Conservation (phyloP, 805 yeast genomes). For the Saccharomycopsis sp. region DNA sequence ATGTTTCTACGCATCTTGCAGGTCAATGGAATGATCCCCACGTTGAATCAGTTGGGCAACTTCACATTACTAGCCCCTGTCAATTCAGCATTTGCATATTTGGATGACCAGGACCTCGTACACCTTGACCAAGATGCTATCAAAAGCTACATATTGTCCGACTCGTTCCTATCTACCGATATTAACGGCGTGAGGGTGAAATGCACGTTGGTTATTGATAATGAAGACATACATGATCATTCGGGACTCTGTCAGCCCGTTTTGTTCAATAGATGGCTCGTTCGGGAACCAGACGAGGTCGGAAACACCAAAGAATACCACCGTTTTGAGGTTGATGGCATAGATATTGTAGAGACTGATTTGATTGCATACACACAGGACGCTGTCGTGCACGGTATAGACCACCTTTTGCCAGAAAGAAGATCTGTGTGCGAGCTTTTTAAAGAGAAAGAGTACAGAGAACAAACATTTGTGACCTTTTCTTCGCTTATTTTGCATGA, state of each 20-base stretch:
- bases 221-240: conserved; percentile 18
- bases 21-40: conserved; percentile 53
- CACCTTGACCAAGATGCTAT: conserved; percentile 27
- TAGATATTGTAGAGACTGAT: conserved; percentile 51
- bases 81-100: conserved; percentile 59
- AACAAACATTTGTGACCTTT: not conserved
- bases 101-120: conserved; percentile 9
- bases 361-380: conserved; percentile 53
- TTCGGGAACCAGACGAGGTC: not conserved
- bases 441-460: conserved; percentile 1
- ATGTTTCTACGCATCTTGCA: conserved; percentile 57
- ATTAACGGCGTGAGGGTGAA: conserved; percentile 25
- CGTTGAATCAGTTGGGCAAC: conserved; percentile 50
- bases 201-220: conserved; percentile 18
- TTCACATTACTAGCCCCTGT: conserved; percentile 77
- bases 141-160: conserved; percentile 32
- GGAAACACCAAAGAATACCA: conserved; percentile 27
- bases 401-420: conserved; percentile 35
- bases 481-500: conserved; percentile 12
- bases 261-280: conserved; percentile 20
- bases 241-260: conserved; percentile 28
- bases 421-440: conserved; percentile 34
- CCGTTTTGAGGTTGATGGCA: conserved; percentile 32
- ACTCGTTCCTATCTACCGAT: conserved; percentile 27
- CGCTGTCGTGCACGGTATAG: conserved; percentile 62